These are phyloP conservation scores for Cucurbita moschata DNA, from an alignment of 306 rosid species.

Conservation along the genomic window DNA sequence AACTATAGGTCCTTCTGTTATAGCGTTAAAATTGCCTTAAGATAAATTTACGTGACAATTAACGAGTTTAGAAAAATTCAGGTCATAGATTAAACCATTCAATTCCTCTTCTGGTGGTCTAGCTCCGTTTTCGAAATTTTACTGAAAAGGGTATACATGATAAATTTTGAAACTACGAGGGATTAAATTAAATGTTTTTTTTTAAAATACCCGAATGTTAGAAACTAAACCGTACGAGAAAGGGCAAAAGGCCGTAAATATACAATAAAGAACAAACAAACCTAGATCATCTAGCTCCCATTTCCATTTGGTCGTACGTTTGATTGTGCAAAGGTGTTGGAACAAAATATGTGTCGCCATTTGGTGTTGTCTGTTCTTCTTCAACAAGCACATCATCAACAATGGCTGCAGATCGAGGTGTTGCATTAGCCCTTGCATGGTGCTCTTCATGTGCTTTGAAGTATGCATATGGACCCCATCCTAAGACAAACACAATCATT, in stretches of 20 bases:
- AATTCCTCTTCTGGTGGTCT: too few relatives aligned
- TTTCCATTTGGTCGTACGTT: constrained; percentile 40
- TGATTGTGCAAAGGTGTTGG: constrained; percentile 15
- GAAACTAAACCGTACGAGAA: too few relatives aligned
- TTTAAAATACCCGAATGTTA: too few relatives aligned
- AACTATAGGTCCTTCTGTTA: too few relatives aligned
- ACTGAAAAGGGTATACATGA: too few relatives aligned
- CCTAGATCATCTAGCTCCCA: constrained; percentile 26
- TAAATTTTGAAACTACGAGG: too few relatives aligned
- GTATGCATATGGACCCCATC: constrained; percentile 94
- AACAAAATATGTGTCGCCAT: constrained; percentile 2
- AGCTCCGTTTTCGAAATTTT: too few relatives aligned
- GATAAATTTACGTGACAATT: too few relatives aligned
- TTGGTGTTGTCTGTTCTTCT: constrained; percentile 15
- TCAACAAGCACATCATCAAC: constrained; percentile 9
- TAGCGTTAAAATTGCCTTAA: too few relatives aligned
- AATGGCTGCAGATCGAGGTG: constrained; percentile 11
- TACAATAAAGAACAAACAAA: neutral
- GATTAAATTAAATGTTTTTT: too few relatives aligned
- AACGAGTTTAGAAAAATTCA: too few relatives aligned
- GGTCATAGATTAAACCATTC: too few relatives aligned
- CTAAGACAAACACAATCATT: constrained; percentile 21
- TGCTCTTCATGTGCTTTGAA: constrained; percentile 49
- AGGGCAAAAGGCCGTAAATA: neutral
- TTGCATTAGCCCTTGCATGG: constrained; percentile 2